Conservation (phyloP, 1,139 yeast species). For the Hemisphaericaspora xylanilytica region DNA sequence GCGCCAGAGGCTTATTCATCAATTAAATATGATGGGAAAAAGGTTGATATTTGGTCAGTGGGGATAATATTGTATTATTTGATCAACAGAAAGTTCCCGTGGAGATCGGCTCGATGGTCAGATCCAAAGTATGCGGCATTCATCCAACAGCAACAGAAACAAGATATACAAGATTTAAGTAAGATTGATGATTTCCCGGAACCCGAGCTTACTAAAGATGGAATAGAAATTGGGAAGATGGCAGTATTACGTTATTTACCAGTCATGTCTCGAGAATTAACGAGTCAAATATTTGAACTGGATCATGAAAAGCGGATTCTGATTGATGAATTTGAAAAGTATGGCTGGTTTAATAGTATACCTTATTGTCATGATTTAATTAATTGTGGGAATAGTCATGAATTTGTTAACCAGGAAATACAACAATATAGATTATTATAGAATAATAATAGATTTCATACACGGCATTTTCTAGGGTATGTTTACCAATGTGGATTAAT, state of each 20-base stretch:
- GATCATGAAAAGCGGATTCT: constrained; percentile 17
- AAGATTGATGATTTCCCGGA: constrained; percentile 1
- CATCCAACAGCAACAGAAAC: not conserved
- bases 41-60: constrained; percentile 50
- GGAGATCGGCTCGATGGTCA: constrained; percentile 33
- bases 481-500: no score
- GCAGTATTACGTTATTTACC: constrained; percentile 13
- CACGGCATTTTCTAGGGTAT: not conserved
- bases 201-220: constrained; percentile 6
- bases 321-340: constrained; percentile 13
- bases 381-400: constrained; percentile 17
- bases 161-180: not conserved
- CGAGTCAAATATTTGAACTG: constrained; percentile 18
- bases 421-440: not conserved
- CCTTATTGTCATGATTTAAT: constrained; percentile 11
- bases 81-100: constrained; percentile 27
- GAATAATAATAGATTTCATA: no score
- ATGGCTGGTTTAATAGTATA: constrained; percentile 18
- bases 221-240: constrained; percentile 8
- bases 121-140: constrained; percentile 18
- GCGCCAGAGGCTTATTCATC: constrained; percentile 47
- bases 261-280: constrained; percentile 7
- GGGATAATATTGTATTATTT: constrained; percentile 43
- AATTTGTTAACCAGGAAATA: not conserved
- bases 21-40: constrained; percentile 39